Base-by-base conservation (phyloP, 257 asterid genomes). In the Verbascum thapsus region DNA sequence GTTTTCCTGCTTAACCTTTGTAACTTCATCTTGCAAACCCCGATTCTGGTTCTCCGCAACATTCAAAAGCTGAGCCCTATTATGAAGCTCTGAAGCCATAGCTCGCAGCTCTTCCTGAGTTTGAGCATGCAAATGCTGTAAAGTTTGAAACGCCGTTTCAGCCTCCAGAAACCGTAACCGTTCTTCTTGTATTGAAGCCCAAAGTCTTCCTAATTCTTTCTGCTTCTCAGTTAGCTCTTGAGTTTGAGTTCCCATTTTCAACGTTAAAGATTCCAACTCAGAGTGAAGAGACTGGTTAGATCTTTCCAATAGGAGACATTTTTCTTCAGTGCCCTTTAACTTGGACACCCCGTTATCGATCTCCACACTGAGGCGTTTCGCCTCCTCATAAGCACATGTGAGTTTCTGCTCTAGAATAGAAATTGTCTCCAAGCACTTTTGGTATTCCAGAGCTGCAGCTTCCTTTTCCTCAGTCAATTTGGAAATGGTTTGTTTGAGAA, bases 171-270 rank as follows among this genome's bases (percentile, higher is more conserved):
- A 94, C 20, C 85, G 96, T 77, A 84, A 61, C 9, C 92, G 82
- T 70, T 94, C 99, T 75, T 94, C 99, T 41, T 90, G 98, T 55
- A 94, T 66, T 68, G 95, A 78, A 63, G 83, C 81, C 97, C 97
- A 87, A 43, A 94, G 88, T 49, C 78, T 76, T 47, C 90, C 96
- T 38, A 94, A 59, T 59, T 94, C 96, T 72, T 81, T 79, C 84
- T 90, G 91, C 85, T 87, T 94, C 74, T 85, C 99, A 2, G 88
- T 85, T 48, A 94, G 95, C 74, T 87, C 96, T 64, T 85, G 92
- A 73, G 78, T 80, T 78, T 85, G 95, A 53, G 76, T 78, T 47
- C 84, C 95, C 83, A 84, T 75, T 80, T 87, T 94, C 78, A 76
- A 68, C 74, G 77, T 78, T 82, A 90, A 68, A 26, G 91, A 64